These are phyloP conservation scores for Endocalyx cinctus DNA, from an alignment of 2,329 filamentous ascomycete genomes.

Conservation along the genomic window DNA sequence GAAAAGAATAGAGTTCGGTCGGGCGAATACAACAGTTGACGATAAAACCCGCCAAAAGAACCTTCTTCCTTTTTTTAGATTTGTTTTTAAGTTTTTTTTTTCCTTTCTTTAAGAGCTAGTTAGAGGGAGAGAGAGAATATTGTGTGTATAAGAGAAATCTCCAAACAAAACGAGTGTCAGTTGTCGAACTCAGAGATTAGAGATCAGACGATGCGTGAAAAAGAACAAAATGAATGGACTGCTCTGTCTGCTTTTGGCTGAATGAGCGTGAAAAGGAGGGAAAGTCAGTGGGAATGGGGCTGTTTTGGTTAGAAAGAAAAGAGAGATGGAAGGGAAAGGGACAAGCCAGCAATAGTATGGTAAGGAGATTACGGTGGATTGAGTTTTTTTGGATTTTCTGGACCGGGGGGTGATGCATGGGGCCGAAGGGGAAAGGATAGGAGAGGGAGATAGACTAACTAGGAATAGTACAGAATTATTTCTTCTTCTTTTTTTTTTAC, in stretches of 20 bases:
- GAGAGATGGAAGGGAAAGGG: conserved; percentile 11
- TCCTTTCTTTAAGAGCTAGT: not conserved
- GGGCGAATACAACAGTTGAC: too few relatives aligned
- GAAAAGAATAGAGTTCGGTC: too few relatives aligned
- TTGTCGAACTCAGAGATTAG: too few relatives aligned
- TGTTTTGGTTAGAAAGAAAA: conserved; percentile 17
- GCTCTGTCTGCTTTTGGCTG: too few relatives aligned
- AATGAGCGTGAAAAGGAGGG: conserved; percentile 6
- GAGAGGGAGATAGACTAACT: conserved; percentile 1
- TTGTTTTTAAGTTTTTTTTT: not conserved
- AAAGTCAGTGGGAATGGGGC: conserved; percentile 21
- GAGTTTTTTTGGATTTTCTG: too few relatives aligned
- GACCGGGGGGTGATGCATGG: not conserved
- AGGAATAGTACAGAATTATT: conserved; percentile 1
- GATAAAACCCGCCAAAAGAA: too few relatives aligned
- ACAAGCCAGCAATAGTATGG: conserved; percentile 4
- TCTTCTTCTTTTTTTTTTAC: too few relatives aligned
- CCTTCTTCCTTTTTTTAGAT: not conserved
- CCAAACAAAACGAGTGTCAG: not conserved
- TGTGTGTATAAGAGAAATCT: too few relatives aligned
- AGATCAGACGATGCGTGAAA: conserved; percentile 7
- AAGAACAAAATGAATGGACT: too few relatives aligned
- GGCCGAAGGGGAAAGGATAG: conserved; percentile 12
- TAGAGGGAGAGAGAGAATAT: not conserved
- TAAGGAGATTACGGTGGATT: not conserved